Base-by-base conservation (phyloP, 495 filamentous ascomycete genomes). In the Tuber brumale region DNA sequence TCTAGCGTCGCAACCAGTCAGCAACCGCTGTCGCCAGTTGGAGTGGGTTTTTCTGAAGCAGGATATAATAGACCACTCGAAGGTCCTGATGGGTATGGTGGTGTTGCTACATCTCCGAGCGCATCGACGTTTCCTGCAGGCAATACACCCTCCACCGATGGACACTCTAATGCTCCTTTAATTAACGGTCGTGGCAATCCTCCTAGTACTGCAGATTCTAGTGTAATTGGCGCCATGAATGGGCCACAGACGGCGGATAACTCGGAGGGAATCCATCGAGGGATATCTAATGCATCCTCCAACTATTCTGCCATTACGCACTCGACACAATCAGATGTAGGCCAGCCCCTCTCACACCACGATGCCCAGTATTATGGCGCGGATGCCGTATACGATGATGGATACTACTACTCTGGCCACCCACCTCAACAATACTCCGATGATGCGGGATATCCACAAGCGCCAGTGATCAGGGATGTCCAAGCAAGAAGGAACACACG, bases 211-310 rank as follows among this genome's bases (percentile, higher is more conserved):
- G 90, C 87, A 39, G 93, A 94, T 76, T 88, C 88, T 48, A 94
- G 95, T 80, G 91, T 90, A 21, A 85, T 93, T 78, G 91, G 89
- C 43, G 91, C 91, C 71, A 90, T 97, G 83, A 80, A 75, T 39
- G 95, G 93, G 37, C 93, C 93, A 0, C 84, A 86, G 6, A 88
- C 91, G 19, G 87, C 88, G 48, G 89, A 87, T 42, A 92, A 91
- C 84, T 87, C 89, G 66, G 85, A 83, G 31, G 91, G 91, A 79
- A 91, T 98, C 44, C 92, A 92, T 77, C 92, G 95, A 51, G 95
- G 95, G 3, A 92, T 95, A 21, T 97, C 94, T 2, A 99, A 99
- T 84, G 95, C 95, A 31, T 99, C 95, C 3, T 98, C 95, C 1
- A 93, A 93, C 16, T 99, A 99, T 84, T 97, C 95, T 46, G 90